phyloP scores from a whole-genome alignment of 164 flowering plant species.

The Amborella trichopoda region DNA sequence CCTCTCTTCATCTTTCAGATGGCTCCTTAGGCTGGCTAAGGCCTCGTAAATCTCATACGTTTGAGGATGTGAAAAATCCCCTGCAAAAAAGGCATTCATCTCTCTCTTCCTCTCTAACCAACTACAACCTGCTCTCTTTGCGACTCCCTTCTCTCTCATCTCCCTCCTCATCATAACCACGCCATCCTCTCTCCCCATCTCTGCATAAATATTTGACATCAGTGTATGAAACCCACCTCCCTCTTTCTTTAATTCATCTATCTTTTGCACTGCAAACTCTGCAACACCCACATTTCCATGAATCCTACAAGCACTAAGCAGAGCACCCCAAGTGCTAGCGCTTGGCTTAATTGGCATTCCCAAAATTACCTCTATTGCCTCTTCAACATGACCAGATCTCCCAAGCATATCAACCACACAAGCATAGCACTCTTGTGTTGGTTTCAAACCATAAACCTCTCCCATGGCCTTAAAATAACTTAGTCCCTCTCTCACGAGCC shows the following conservation, averaged over 20 bases:
- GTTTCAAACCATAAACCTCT: constrained; percentile 7
- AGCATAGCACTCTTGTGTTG: constrained; percentile 16
- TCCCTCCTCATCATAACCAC: constrained; percentile 10
- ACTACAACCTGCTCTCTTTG: constrained; percentile 13
- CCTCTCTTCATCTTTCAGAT: too few relatives aligned
- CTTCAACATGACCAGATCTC: constrained; percentile 17
- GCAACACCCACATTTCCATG: constrained; percentile 16
- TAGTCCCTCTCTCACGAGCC: constrained; percentile 18
- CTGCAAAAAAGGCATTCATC: constrained; percentile 3
- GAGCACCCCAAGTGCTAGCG: constrained; percentile 18
- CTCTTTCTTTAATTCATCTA: constrained; percentile 9
- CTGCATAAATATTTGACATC: constrained; percentile 16
- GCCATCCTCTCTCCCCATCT: constrained; percentile 9
- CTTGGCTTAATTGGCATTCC: constrained; percentile 15
- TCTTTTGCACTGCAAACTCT: constrained; percentile 7
- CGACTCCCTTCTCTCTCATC: constrained; percentile 9
- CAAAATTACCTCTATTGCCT: constrained; percentile 13
- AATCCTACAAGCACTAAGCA: constrained; percentile 19
- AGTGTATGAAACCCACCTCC: constrained; percentile 14
- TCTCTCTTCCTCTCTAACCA: constrained; percentile 14
- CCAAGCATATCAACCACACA: constrained; percentile 19
- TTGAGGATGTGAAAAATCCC: constrained; percentile 1
- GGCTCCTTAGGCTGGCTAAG: constrained; percentile 36
- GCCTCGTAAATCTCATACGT: constrained; percentile 37
- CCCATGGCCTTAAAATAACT: constrained; percentile 11